Conservation (phyloP, 202 grass and related monocot genomes). For the Carex sylvatica region DNA sequence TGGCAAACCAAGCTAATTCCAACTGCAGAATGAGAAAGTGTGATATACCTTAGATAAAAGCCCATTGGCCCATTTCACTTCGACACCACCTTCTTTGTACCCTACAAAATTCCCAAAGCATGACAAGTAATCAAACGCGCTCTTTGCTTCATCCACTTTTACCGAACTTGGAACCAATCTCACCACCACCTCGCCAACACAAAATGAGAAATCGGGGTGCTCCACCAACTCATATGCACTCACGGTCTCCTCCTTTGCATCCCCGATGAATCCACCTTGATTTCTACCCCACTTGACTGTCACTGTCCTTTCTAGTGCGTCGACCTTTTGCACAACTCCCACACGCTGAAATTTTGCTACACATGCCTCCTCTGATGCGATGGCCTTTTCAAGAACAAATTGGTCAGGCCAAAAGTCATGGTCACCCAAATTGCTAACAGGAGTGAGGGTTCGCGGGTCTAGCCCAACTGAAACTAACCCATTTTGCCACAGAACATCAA, state of each 20-base stretch:
- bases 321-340: constrained; percentile 73
- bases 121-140: constrained; percentile 55
- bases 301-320: constrained; percentile 69
- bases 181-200: constrained; percentile 66
- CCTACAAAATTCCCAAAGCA: constrained; percentile 80
- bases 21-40: background rate
- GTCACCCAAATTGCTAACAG: constrained; percentile 79
- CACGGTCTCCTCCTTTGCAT: constrained; percentile 59
- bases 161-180: constrained; percentile 47
- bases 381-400: constrained; percentile 69
- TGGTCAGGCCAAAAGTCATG: constrained; percentile 97
- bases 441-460: constrained; percentile 56
- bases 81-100: constrained; percentile 62
- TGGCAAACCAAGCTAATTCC: background rate
- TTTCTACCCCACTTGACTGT: constrained; percentile 71
- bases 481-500: constrained; percentile 93
- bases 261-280: constrained; percentile 35
- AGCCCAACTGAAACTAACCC: constrained; percentile 64
- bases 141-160: constrained; percentile 45
- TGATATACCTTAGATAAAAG: constrained; percentile 72
- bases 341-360: constrained; percentile 31
- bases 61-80: constrained; percentile 90
- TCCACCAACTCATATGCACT: constrained; percentile 95
- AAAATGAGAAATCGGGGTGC: constrained; percentile 80
- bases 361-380: constrained; percentile 32